These are phyloP conservation scores for Chalaropsis ovoidea DNA, from an alignment of 2,329 filamentous ascomycete genomes.

Conservation along the genomic window DNA sequence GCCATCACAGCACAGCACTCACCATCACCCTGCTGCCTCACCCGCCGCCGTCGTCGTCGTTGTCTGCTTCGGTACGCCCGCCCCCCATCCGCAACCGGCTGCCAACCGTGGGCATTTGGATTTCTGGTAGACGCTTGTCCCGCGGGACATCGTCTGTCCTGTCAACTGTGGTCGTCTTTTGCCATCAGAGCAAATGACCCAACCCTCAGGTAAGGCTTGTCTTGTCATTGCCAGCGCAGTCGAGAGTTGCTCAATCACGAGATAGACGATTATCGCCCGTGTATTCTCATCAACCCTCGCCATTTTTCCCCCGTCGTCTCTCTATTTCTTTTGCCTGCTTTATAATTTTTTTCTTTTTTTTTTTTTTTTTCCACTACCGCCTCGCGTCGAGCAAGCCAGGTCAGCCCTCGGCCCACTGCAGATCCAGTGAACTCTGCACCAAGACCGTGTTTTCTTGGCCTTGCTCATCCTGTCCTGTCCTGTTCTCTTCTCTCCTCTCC, in stretches of 20 bases:
- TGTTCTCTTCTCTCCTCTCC: no score
- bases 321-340: background rate
- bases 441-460: constrained; percentile 15
- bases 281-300: constrained; percentile 13
- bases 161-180: constrained; percentile 15
- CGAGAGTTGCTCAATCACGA: background rate
- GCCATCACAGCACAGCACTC: background rate
- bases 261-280: constrained; percentile 2
- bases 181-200: constrained; percentile 23
- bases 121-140: constrained; percentile 19
- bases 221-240: no score
- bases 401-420: constrained; percentile 22
- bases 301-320: background rate
- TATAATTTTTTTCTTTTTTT: background rate
- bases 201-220: constrained; percentile 20
- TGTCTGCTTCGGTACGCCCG: background rate
- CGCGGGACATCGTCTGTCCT: constrained; percentile 22
- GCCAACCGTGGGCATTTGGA: constrained; percentile 1
- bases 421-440: constrained; percentile 14
- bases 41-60: no score
- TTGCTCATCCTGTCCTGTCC: background rate
- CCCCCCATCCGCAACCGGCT: constrained; percentile 15
- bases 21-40: no score
- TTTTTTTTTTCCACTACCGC: constrained; percentile 18
- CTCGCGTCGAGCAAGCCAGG: constrained; percentile 16